phyloP scores from a whole-genome alignment of 2,329 filamentous ascomycete species.

The Claviceps citrina region DNA sequence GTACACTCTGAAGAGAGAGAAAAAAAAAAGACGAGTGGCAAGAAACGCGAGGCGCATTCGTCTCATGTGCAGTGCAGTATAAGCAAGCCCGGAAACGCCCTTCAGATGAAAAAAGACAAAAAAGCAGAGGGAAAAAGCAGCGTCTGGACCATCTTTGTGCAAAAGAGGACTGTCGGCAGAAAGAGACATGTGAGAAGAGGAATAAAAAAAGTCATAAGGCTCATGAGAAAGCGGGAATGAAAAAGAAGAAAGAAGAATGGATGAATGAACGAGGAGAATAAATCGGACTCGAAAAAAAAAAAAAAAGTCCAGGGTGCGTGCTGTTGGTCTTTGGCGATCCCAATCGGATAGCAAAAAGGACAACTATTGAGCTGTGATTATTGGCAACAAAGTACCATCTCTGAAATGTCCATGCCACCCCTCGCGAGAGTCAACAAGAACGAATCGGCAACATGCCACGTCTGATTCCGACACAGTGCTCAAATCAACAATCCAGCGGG shows the following conservation, averaged over 20 bases:
- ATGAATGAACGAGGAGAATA: too few relatives aligned
- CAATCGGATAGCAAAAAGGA: not conserved
- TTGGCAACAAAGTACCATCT: not conserved
- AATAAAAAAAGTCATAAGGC: slow-evolving; percentile 6
- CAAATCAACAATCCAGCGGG: too few relatives aligned
- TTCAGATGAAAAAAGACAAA: slow-evolving; percentile 4
- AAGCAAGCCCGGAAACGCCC: slow-evolving; percentile 11
- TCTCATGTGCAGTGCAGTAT: too few relatives aligned
- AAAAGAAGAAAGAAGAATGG: not conserved
- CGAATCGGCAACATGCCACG: too few relatives aligned
- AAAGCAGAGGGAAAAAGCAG: slow-evolving; percentile 1
- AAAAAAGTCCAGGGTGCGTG: too few relatives aligned
- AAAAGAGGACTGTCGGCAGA: slow-evolving; percentile 5
- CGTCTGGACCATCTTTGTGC: not conserved
- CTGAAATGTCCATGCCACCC: too few relatives aligned
- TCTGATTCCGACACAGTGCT: too few relatives aligned
- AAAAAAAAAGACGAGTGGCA: too few relatives aligned
- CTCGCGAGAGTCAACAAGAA: too few relatives aligned
- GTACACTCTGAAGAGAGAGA: not conserved
- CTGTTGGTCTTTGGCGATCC: too few relatives aligned
- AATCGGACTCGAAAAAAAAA: not conserved
- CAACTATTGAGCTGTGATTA: not conserved
- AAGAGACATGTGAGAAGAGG: slow-evolving; percentile 5
- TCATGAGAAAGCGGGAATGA: slow-evolving; percentile 6
- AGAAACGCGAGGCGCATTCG: too few relatives aligned